Evolutionary conservation across 768 basidiomycete species (phyloP).

Genomic region (Amanita inopinata): DNA sequence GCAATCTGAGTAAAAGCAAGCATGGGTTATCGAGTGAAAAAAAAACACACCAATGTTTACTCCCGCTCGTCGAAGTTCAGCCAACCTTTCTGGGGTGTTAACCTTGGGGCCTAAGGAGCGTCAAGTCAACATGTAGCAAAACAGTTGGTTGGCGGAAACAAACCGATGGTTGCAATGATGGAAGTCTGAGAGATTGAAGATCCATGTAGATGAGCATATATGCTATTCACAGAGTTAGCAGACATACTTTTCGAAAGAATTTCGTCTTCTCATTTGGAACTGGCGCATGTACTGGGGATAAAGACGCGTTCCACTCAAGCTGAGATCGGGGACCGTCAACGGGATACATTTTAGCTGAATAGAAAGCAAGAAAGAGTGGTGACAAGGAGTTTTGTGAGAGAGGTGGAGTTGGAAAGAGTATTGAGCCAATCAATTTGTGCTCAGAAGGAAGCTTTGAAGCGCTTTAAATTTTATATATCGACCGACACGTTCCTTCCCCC

Average conservation of each 20-base stretch:
- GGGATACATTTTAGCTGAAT: slow-evolving; percentile 37
- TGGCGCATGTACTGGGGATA: slow-evolving; percentile 65
- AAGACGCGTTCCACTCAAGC: slow-evolving; percentile 85
- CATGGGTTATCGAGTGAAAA: slow-evolving; percentile 4
- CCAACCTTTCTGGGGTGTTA: slow-evolving; percentile 84
- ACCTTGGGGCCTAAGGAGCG: slow-evolving; percentile 73
- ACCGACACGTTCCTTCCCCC: neutral
- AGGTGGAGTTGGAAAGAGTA: slow-evolving; percentile 15
- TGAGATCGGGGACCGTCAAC: slow-evolving; percentile 63
- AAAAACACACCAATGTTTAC: slow-evolving; percentile 86
- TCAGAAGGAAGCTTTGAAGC: too few species aligned
- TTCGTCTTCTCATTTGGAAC: slow-evolving; percentile 73
- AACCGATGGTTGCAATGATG: slow-evolving; percentile 98
- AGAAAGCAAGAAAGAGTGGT: slow-evolving; percentile 8
- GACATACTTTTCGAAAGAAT: slow-evolving; percentile 78
- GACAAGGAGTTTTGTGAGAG: too few species aligned
- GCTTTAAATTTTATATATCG: too few species aligned
- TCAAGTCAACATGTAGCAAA: slow-evolving; percentile 5
- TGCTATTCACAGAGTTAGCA: slow-evolving; percentile 7
- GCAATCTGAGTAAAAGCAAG: slow-evolving; percentile 5
- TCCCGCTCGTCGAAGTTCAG: slow-evolving; percentile 78
- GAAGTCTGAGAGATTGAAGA: slow-evolving; percentile 52
- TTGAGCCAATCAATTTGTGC: slow-evolving; percentile 13
- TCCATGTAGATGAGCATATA: slow-evolving; percentile 8
- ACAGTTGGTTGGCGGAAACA: slow-evolving; percentile 15